Evolutionary conservation across 2,329 filamentous ascomycete species (phyloP).

Genomic region (Penicillium sp.): DNA sequence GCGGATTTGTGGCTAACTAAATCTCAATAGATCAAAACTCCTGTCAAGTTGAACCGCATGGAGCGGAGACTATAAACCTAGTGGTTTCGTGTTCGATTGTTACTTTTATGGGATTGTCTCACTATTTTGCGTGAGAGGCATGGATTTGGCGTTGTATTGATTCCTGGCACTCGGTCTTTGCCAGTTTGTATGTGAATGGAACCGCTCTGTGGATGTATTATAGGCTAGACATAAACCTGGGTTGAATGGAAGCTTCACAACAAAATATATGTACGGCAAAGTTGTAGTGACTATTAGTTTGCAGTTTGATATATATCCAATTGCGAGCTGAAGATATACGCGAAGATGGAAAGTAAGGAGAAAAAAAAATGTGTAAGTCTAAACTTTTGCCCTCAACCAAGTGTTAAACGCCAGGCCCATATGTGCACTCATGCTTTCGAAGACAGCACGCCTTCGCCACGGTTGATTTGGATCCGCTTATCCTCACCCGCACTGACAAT

Average conservation of each 20-base stretch:
- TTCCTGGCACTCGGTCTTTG: conserved; percentile 16
- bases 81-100: conserved; percentile 9
- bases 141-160: conserved; percentile 28
- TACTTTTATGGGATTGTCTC: conserved; percentile 22
- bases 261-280: not conserved
- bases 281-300: not conserved
- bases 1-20: conserved; percentile 18
- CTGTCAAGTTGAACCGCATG: conserved; percentile 57
- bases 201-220: conserved; percentile 21
- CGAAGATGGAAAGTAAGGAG: not conserved
- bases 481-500: conserved; percentile 93
- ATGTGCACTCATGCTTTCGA: conserved; percentile 30
- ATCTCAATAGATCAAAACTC: conserved; percentile 54
- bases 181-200: conserved; percentile 19
- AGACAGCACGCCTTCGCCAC: conserved; percentile 52
- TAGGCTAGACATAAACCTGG: conserved; percentile 14
- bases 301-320: conserved; percentile 3
- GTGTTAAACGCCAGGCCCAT: conserved; percentile 30
- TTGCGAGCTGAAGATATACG: not conserved
- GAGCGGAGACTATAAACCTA: conserved; percentile 48
- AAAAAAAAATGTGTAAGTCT: conserved; percentile 13
- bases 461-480: conserved; percentile 89
- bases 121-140: conserved; percentile 21
- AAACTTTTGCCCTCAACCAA: conserved; percentile 33
- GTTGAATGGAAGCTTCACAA: conserved; percentile 2